These are phyloP conservation scores for Drechslerella coelobrocha DNA, from an alignment of 2,329 filamentous ascomycete genomes.

Conservation along the genomic window DNA sequence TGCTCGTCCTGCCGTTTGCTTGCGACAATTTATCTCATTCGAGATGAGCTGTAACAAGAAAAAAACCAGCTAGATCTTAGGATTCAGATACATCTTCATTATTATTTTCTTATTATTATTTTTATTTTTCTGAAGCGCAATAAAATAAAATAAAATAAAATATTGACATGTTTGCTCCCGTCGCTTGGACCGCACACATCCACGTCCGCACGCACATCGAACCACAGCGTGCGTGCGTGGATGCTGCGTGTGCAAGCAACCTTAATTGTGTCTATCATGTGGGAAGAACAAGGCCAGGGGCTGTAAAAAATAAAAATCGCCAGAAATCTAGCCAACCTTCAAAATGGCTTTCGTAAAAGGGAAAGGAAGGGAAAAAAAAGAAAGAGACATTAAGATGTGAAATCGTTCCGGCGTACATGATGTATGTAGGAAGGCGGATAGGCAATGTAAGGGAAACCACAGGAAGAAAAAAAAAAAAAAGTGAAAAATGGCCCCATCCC, in stretches of 20 bases:
- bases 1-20: neutral
- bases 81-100: neutral
- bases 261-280: conserved; percentile 39
- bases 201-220: conserved; percentile 12
- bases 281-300: conserved; percentile 7
- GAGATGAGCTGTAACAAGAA: neutral
- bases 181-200: conserved; percentile 16
- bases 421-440: conserved; percentile 46
- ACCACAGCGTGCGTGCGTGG: conserved; percentile 1
- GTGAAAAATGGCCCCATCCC: too few relatives aligned
- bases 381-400: conserved; percentile 10
- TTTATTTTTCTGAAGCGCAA: conserved; percentile 8
- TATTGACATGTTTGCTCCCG: conserved; percentile 37
- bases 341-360: neutral
- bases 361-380: conserved; percentile 5
- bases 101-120: neutral
- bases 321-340: too few relatives aligned
- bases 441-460: conserved; percentile 8
- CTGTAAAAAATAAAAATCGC: neutral
- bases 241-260: conserved; percentile 48
- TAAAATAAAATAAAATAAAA: neutral
- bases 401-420: neutral
- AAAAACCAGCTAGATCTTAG: neutral
- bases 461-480: conserved; percentile 10
- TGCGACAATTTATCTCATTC: neutral